Conservation (phyloP, 257 asterid genomes). For the Apocynum venetum region DNA sequence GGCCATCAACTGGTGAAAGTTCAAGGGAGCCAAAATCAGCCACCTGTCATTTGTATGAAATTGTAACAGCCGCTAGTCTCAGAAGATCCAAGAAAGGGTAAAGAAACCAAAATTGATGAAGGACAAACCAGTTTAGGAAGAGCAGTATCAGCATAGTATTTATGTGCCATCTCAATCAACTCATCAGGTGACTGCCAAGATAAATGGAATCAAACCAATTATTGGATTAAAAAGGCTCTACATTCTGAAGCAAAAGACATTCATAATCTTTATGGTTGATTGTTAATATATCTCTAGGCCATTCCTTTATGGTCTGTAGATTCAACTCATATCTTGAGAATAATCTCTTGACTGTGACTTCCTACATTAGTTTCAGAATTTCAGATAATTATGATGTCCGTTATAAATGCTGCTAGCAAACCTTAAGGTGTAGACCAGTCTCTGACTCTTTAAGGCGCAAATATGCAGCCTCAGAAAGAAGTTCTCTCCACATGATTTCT, state of each 20-base stretch:
- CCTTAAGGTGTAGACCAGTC: conserved; percentile 84
- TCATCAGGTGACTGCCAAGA: conserved; percentile 62
- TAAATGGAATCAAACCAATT: conserved; percentile 25
- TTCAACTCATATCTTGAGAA: conserved; percentile 5
- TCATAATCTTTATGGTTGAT: neutral
- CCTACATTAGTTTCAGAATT: conserved; percentile 12
- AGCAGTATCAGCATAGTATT: conserved; percentile 66
- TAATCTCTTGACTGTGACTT: conserved; percentile 10
- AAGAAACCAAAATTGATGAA: conserved; percentile 4
- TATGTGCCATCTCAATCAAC: conserved; percentile 71
- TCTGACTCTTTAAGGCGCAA: conserved; percentile 72
- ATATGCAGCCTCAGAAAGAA: conserved; percentile 63
- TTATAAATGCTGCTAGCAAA: conserved; percentile 31
- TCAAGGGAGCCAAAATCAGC: conserved; percentile 88
- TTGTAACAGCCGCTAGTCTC: conserved; percentile 13
- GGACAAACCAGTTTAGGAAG: conserved; percentile 64
- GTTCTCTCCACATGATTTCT: conserved; percentile 51
- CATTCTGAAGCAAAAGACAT: conserved; percentile 14
- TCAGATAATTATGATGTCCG: conserved; percentile 12
- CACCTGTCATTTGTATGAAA: conserved; percentile 39
- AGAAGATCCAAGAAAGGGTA: conserved; percentile 13
- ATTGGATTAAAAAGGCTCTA: conserved; percentile 17
- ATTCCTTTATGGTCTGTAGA: conserved; percentile 4
- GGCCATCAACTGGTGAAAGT: conserved; percentile 84
- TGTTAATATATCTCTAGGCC: neutral